phyloP scores from a whole-genome alignment of 2,329 filamentous ascomycete genomes.

The Rhynchosporium agropyri region DNA sequence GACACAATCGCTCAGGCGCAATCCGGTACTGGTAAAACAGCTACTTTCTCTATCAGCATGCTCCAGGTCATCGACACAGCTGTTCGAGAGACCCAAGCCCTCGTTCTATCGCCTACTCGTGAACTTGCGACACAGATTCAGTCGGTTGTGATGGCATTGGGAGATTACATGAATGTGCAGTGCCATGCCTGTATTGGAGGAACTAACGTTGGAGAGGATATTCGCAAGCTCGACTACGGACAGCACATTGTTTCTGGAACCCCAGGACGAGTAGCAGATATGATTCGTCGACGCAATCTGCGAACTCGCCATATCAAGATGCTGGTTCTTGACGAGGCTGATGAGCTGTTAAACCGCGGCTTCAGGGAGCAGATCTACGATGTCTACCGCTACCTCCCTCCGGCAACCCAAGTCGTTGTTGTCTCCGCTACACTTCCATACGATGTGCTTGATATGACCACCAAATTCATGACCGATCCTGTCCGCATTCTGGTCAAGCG shows the following conservation, averaged over 20 bases:
- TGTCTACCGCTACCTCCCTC: constrained; percentile 94
- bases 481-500: constrained; percentile 97
- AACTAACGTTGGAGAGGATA: constrained; percentile 97
- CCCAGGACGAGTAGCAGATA: constrained; percentile 90
- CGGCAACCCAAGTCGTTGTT: constrained; percentile 96
- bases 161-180: constrained; percentile 99
- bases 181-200: constrained; percentile 98
- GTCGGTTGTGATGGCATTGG: constrained; percentile 98
- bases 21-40: constrained; percentile 95
- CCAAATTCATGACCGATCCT: constrained; percentile 99
- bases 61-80: constrained; percentile 94
- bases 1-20: constrained; percentile 98
- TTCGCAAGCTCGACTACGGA: constrained; percentile 94
- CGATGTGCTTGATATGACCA: constrained; percentile 98
- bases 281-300: constrained; percentile 75
- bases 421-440: constrained; percentile 96
- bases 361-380: constrained; percentile 99
- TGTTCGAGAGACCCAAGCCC: constrained; percentile 88
- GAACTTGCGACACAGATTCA: constrained; percentile 98
- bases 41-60: constrained; percentile 95
- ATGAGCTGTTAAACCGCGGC: constrained; percentile 84
- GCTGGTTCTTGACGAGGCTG: constrained; percentile 75
- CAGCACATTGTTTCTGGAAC: constrained; percentile 98
- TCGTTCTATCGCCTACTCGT: constrained; percentile 93
- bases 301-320: constrained; percentile 78